A percentile compares a stretch with the other conserved stretches of the same genome.
phyloP scores from a whole-genome alignment of 1,284 basidiomycete genomes.

The Lentinus polychrous region DNA sequence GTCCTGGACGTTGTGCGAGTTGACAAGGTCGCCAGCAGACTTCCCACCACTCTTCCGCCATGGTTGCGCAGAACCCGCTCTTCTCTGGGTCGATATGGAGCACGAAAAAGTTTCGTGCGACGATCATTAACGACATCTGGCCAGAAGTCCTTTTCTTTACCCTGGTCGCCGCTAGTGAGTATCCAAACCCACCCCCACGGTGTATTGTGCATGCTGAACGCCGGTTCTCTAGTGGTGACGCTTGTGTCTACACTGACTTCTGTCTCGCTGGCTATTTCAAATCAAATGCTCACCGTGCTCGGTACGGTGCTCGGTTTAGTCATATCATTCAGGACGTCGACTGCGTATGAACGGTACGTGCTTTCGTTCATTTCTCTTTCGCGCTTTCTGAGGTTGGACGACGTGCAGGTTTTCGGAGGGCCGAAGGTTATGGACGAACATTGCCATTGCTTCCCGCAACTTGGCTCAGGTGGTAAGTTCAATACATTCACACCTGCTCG shows the following conservation, averaged over 20 bases:
- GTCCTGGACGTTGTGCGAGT: no score
- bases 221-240: constrained; percentile 39
- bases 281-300: constrained; percentile 34
- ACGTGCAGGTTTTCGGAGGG: constrained; percentile 49
- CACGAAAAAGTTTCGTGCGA: constrained; percentile 50
- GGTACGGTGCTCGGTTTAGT: constrained; percentile 36
- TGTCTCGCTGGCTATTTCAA: constrained; percentile 36
- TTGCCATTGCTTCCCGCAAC: constrained; percentile 45
- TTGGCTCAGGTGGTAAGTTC: constrained; percentile 42
- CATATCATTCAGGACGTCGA: constrained; percentile 38
- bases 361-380: neutral
- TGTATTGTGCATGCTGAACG: constrained; percentile 3
- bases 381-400: no score
- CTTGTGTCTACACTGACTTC: constrained; percentile 39
- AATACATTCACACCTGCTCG: constrained; percentile 2
- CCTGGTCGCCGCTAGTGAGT: constrained; percentile 46
- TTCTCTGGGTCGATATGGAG: constrained; percentile 17
- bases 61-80: constrained; percentile 25
- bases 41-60: constrained; percentile 4
- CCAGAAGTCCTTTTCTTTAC: constrained; percentile 52
- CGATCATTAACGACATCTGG: constrained; percentile 60
- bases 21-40: no score
- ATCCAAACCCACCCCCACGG: neutral
- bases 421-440: constrained; percentile 57
- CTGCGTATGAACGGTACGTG: constrained; percentile 57